These are phyloP conservation scores for Aphanomyces astaci DNA, from an alignment of 352 stramenopile species.

Conservation along the genomic window DNA sequence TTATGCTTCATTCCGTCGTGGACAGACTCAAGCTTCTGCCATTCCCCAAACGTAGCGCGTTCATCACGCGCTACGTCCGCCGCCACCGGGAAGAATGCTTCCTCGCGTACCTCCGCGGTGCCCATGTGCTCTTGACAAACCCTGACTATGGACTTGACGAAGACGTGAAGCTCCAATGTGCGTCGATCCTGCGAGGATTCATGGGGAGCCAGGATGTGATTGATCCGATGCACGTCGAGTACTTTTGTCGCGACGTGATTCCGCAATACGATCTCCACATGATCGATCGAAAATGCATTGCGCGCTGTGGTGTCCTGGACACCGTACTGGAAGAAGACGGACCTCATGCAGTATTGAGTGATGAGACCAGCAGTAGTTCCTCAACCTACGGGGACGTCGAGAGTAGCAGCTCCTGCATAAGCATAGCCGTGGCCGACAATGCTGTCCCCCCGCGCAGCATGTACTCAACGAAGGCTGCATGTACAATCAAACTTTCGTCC, in stretches of 20 bases:
- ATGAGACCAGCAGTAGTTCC: constrained; percentile 25
- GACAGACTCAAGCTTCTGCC: constrained; percentile 44
- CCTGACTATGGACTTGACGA: constrained; percentile 44
- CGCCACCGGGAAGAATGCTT: constrained; percentile 58
- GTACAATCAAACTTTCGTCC: too few species aligned
- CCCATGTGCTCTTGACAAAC: constrained; percentile 58
- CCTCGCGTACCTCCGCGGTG: constrained; percentile 49
- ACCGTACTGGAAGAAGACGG: constrained; percentile 46
- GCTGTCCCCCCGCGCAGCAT: neutral
- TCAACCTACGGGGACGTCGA: neutral
- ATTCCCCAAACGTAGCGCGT: constrained; percentile 63
- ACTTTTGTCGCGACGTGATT: constrained; percentile 47
- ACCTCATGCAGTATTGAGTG: constrained; percentile 24
- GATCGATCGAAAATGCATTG: constrained; percentile 40
- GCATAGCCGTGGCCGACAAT: constrained; percentile 4
- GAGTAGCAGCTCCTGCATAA: neutral
- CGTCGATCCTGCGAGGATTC: constrained; percentile 63
- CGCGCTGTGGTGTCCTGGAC: constrained; percentile 51
- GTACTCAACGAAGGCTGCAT: too few species aligned
- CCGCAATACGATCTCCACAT: constrained; percentile 38
- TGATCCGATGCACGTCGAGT: constrained; percentile 45
- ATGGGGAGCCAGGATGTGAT: constrained; percentile 51
- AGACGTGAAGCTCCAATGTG: constrained; percentile 49
- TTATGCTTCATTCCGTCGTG: constrained; percentile 44
- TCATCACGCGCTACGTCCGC: constrained; percentile 43